Base-by-base conservation (phyloP, 352 stramenopile species). In the Phytophthora ramorum region DNA sequence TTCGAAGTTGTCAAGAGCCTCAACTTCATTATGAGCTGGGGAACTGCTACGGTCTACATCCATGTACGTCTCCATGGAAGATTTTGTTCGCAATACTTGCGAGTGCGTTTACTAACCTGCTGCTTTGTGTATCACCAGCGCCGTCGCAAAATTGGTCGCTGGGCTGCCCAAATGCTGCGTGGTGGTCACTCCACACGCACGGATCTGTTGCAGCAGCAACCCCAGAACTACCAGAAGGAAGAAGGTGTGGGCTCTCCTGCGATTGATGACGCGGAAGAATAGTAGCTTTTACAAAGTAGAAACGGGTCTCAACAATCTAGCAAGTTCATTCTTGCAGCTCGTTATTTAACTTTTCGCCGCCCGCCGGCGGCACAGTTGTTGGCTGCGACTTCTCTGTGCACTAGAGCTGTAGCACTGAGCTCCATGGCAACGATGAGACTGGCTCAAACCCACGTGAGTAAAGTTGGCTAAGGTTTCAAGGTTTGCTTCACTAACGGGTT, bases 1-100 rank as follows among this genome's bases (percentile, higher is more conserved):
- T 96, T 95, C 49, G 88, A 96, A 68, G 86, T 96, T 50, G 71
- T 94, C 34, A 88, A 90, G 68, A 90, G 73, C 52, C 44, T 79
- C 35, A 84, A 82, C 28, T 91, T 92, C 58, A 69, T 72, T 28
- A 95, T 95, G 88, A 95, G 88, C 72, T 96, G 86, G 88, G 88
- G 88, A 45, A 83, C 72, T 0, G 84, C 81, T 51, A 95, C 85
- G 51, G 73, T 94, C 24, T 96, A 92, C 68, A 69, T 96, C n/a
- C 88, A 96, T 28, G 88, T 96, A 80, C 41, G 85, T 86, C 28
- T 0, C 12, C 19, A 55, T 14, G 19, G 10, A 24, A 37, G 17
- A 41, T 16, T 1, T 8, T 41, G 46, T 28, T 26, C 22, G 3
- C 20, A 59, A 3, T 44, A 47, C 6, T 20, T 24, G 10, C 22